phyloP scores from a whole-genome alignment of 1,284 basidiomycete genomes.

The Phenoliferia sp. region DNA sequence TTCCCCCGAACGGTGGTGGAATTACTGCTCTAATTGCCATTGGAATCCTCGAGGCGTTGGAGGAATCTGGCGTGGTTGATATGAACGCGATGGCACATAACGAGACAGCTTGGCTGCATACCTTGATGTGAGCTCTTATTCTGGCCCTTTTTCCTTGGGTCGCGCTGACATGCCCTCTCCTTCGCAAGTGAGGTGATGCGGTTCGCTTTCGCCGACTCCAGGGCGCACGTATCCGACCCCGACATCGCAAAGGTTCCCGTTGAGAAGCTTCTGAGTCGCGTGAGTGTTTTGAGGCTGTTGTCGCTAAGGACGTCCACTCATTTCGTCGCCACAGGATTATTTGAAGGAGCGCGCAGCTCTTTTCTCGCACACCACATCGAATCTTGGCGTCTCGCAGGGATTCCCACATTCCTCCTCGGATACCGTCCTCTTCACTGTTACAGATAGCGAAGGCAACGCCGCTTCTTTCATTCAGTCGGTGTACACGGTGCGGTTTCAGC shows the following conservation, averaged over 20 bases:
- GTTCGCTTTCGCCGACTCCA: conserved; percentile 57
- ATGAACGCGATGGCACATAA: conserved; percentile 79
- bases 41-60: conserved; percentile 82
- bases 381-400: conserved; percentile 65
- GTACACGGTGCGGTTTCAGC: conserved; percentile 50
- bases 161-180: neutral
- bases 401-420: conserved; percentile 76
- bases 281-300: conserved; percentile 35
- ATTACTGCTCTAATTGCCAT: conserved; percentile 88
- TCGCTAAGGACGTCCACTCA: neutral
- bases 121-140: conserved; percentile 53
- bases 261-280: conserved; percentile 71
- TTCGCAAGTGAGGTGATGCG: conserved; percentile 17
- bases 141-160: neutral
- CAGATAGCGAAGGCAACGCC: conserved; percentile 44
- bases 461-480: conserved; percentile 86
- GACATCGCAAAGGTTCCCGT: conserved; percentile 67
- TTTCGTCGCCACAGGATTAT: conserved; percentile 57
- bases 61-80: conserved; percentile 66
- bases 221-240: conserved; percentile 85
- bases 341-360: conserved; percentile 70
- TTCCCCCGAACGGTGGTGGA: conserved; percentile 78
- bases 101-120: conserved; percentile 78
- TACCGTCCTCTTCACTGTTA: conserved; percentile 76
- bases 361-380: conserved; percentile 65